These are phyloP conservation scores for Fraxinus baroniana DNA, from an alignment of 305 asterid species.

Conservation along the genomic window DNA sequence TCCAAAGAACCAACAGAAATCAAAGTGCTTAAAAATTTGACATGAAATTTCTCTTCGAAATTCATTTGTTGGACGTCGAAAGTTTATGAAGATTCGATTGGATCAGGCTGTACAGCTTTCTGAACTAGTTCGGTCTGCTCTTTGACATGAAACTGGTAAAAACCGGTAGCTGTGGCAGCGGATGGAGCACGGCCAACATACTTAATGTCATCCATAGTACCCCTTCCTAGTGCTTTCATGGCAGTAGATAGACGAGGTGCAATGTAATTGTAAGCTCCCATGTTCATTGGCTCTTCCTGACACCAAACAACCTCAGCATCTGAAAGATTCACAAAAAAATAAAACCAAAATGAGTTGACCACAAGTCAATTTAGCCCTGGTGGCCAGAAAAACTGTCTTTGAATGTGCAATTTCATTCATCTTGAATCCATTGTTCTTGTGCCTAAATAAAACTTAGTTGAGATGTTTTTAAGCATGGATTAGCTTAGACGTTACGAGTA, in stretches of 20 bases:
- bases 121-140: conserved; percentile 75
- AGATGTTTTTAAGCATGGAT: background rate
- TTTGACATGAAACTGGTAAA: conserved; percentile 60
- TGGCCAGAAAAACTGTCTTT: background rate
- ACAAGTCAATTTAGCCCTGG: background rate
- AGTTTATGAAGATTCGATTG: conserved; percentile 26
- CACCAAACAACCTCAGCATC: conserved; percentile 98
- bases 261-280: conserved; percentile 84
- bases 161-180: conserved; percentile 96
- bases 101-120: conserved; percentile 69
- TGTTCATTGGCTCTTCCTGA: conserved; percentile 97
- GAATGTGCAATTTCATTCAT: background rate
- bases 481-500: background rate
- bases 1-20: background rate
- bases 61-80: background rate
- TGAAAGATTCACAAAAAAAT: conserved; percentile 36
- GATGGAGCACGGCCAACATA: conserved; percentile 87
- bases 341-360: background rate
- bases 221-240: conserved; percentile 67
- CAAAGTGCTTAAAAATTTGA: background rate
- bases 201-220: conserved; percentile 67
- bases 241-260: conserved; percentile 84
- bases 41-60: background rate
- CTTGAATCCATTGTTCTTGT: background rate
- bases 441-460: background rate